Conservation (phyloP, 176 grass and related monocot genomes). For the Microstegium vimineum region DNA sequence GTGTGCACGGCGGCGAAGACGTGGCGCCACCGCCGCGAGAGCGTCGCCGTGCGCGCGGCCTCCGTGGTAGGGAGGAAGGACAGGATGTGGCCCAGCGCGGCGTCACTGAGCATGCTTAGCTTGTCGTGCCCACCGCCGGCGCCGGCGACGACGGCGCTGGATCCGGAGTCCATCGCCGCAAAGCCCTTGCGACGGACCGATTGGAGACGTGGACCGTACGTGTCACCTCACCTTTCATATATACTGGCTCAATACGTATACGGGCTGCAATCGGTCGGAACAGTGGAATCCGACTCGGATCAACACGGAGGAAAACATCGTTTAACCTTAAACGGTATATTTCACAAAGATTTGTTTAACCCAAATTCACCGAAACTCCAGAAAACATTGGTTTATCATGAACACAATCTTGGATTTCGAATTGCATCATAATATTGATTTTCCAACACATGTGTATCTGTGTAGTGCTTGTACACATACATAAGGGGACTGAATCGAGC, state of each 20-base stretch:
- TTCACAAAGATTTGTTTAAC: too few relatives aligned
- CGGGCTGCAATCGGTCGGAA: not conserved
- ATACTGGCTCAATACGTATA: not conserved
- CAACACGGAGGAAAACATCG: too few relatives aligned
- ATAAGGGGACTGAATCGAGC: not conserved
- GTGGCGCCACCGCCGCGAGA: slow-evolving; percentile 13
- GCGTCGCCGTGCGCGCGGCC: not conserved
- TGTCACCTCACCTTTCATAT: not conserved
- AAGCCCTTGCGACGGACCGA: not conserved
- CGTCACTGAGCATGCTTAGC: not conserved
- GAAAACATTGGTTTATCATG: not conserved
- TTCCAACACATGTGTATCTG: not conserved
- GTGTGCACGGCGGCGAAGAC: not conserved
- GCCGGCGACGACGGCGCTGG: not conserved
- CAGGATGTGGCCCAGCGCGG: not conserved
- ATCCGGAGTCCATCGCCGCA: too few relatives aligned
- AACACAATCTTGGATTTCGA: not conserved
- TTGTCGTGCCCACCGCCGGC: not conserved
- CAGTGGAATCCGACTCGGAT: not conserved
- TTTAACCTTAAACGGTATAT: too few relatives aligned
- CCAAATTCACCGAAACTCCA: not conserved
- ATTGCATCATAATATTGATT: not conserved
- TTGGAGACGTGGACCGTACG: not conserved
- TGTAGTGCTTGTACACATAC: not conserved
- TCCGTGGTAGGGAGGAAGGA: not conserved